Conservation (phyloP, 768 basidiomycete species). For the Pholiota microspora region DNA sequence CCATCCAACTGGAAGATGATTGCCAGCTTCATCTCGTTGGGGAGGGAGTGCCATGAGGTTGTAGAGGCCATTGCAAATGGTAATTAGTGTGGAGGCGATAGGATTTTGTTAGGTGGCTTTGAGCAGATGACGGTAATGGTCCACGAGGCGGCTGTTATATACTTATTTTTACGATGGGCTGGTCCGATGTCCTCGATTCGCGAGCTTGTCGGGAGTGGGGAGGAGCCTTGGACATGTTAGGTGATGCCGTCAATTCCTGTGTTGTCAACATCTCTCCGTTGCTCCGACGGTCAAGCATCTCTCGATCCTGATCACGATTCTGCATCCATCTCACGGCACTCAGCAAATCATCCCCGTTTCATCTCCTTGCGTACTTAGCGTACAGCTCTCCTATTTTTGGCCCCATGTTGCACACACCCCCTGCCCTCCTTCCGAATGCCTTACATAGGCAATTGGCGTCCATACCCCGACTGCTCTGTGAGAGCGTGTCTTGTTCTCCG, state of each 20-base stretch:
- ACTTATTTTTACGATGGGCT: not conserved
- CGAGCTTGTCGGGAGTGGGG: not conserved
- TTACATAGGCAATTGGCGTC: not conserved
- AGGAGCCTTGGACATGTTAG: not conserved
- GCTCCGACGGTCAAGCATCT: not conserved
- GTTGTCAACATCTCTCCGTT: not conserved
- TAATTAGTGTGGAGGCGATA: not conserved
- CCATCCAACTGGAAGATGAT: constrained; percentile 49
- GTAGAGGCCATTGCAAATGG: constrained; percentile 15
- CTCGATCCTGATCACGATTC: not conserved
- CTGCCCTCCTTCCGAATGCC: not conserved
- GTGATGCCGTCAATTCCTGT: not conserved
- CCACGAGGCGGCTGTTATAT: not conserved
- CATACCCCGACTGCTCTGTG: not conserved
- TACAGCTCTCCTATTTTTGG: not conserved
- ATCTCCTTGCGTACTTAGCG: too few species aligned
- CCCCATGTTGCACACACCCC: not conserved
- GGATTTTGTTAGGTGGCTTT: not conserved
- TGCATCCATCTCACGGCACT: not conserved
- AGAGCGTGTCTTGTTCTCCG: not conserved
- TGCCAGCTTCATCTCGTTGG: constrained; percentile 63
- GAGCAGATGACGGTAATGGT: not conserved
- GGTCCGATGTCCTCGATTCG: not conserved
- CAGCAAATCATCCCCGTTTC: constrained; percentile 1
- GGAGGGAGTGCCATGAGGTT: constrained; percentile 54